Conservation (phyloP, 441 rosid genomes). For the Populus hybrid region DNA sequence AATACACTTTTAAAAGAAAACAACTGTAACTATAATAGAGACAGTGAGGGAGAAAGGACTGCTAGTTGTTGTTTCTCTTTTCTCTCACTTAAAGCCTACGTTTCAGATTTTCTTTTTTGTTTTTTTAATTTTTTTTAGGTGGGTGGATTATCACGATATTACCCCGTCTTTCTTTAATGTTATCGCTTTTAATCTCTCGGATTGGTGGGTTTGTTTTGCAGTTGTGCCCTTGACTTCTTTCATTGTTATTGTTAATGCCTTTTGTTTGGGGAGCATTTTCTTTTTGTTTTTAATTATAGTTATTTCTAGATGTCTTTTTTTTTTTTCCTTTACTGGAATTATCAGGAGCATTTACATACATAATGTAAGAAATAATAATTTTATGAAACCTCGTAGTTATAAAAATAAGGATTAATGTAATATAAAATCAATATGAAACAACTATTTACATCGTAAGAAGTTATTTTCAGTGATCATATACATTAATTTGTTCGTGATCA, state of each 20-base stretch:
- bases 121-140: constrained; percentile 20
- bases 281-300: no score
- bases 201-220: constrained; percentile 6
- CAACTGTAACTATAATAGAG: constrained; percentile 9
- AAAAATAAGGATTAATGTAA: no score
- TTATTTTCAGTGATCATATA: no score
- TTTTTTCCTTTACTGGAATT: no score
- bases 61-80: constrained; percentile 4
- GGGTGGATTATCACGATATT: constrained; percentile 23
- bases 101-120: constrained; percentile 1
- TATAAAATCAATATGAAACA: no score
- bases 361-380: no score
- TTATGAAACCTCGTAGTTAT: no score
- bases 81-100: constrained; percentile 41
- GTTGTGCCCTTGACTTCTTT: background rate
- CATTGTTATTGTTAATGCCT: background rate
- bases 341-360: no score
- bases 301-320: no score
- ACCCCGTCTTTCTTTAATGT: constrained; percentile 12
- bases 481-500: no score
- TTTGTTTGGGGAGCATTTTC: no score
- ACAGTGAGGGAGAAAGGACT: background rate
- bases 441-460: no score
- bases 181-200: background rate
- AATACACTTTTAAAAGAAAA: background rate